phyloP scores from a whole-genome alignment of 75 land plant species.

The Ceratopteris richardii region DNA sequence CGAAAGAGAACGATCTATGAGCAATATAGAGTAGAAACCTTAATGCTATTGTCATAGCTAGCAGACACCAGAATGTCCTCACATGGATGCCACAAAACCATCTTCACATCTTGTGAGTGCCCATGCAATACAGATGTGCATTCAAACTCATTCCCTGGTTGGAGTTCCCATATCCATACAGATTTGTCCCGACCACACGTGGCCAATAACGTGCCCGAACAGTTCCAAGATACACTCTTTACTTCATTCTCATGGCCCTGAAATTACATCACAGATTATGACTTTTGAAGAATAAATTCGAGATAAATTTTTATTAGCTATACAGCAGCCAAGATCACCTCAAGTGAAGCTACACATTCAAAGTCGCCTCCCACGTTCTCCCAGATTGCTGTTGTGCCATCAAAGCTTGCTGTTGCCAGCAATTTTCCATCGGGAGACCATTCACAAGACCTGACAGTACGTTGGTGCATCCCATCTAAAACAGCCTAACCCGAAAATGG shows the following conservation, averaged over 20 bases:
- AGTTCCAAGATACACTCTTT: constrained; percentile 95
- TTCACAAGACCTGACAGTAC: constrained; percentile 84
- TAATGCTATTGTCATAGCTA: constrained; percentile 90
- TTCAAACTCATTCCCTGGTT: constrained; percentile 87
- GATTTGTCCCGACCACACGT: constrained; percentile 90
- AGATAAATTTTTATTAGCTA: too few species aligned
- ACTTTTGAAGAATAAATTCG: too few species aligned
- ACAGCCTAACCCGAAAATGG: too few species aligned
- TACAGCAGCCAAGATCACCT: too few species aligned
- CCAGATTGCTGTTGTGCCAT: constrained; percentile 87
- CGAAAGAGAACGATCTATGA: too few species aligned
- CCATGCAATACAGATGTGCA: constrained; percentile 85
- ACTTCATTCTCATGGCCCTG: constrained; percentile 99
- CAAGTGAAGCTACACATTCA: constrained; percentile 70
- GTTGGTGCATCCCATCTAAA: constrained; percentile 72
- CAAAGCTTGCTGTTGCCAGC: constrained; percentile 91
- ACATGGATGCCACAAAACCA: constrained; percentile 90
- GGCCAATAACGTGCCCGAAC: constrained; percentile 80
- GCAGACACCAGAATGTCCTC: constrained; percentile 79
- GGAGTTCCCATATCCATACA: constrained; percentile 97
- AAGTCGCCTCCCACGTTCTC: constrained; percentile 67
- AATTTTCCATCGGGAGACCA: constrained; percentile 88
- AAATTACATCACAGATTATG: too few species aligned
- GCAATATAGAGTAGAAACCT: too few species aligned
- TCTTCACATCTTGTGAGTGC: constrained; percentile 97